These are phyloP conservation scores for Pseudozyma pruni DNA, from an alignment of 1,284 basidiomycete genomes.

Conservation along the genomic window DNA sequence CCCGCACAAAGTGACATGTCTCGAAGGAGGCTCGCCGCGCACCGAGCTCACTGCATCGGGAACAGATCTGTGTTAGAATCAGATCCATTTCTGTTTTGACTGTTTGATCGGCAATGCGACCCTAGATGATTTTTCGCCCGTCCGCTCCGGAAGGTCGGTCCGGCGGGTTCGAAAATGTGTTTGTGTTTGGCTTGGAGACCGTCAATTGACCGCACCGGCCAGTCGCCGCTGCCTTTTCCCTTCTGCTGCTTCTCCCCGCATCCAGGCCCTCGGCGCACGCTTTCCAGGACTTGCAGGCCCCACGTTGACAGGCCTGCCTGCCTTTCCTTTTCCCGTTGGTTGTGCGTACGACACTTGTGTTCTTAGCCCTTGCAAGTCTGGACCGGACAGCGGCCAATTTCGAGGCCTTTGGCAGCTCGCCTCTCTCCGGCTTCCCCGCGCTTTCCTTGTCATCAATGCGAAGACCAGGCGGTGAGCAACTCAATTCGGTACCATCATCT, in stretches of 20 bases:
- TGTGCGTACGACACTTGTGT: constrained; percentile 11
- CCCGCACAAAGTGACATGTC: too few relatives aligned
- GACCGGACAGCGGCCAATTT: background rate
- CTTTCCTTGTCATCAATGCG: background rate
- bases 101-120: constrained; percentile 6
- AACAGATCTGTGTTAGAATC: too few relatives aligned
- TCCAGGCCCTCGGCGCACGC: too few relatives aligned
- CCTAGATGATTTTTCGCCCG: background rate
- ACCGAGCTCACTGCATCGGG: too few relatives aligned
- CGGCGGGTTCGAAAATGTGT: constrained; percentile 17
- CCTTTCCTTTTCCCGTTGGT: background rate
- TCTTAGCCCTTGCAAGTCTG: background rate
- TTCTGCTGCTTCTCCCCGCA: too few relatives aligned
- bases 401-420: too few relatives aligned
- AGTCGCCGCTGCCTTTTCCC: background rate
- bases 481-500: constrained; percentile 5
- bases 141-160: constrained; percentile 30
- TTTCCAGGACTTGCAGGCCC: too few relatives aligned
- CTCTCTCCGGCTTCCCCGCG: constrained; percentile 6
- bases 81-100: background rate
- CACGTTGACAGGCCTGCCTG: constrained; percentile 7
- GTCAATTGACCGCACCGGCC: constrained; percentile 36
- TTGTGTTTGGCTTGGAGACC: constrained; percentile 4
- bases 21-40: too few relatives aligned
- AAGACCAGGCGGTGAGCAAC: background rate